Base-by-base conservation (phyloP, 2,329 filamentous ascomycete species). In the Balansia obtecta region DNA sequence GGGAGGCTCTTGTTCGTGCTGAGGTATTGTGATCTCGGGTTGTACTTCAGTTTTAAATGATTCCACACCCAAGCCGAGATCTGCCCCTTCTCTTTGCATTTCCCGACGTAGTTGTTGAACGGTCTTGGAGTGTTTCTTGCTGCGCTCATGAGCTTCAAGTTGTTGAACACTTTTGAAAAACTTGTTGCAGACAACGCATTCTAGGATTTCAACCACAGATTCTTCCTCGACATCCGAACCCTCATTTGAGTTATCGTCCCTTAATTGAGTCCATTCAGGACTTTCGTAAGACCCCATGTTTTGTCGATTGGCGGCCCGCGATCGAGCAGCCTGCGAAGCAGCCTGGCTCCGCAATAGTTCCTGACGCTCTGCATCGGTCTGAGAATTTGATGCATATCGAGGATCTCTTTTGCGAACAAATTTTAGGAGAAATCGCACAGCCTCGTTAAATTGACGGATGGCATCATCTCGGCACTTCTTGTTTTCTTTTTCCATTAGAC, bases 401-500 rank as follows among this genome's bases (percentile, higher is more conserved):
- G 89, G 88, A 63, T 98, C 93, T 34, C 93, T 80, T 69, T 95
- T 97, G 56, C 88, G 83, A 15, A 91, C 85, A 66, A 97, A 97
- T 1, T 82, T 76, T 2, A 97, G 85, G 12, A 98, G 75, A 7
- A 88, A 86, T 51, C 88, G 74, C 32, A 98, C 88, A 3, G 89
- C 86, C 53, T 95, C 89, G 66, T 96, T 97, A 70, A 95, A 97
- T 56, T 95, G 87, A 50, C 85, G 80, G 11, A 86, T 79, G 2
- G 82, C 88, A 49, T 91, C 86, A 18, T 96, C 90, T 48, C 93
- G 79, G 22, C 85, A 68, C 55, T 85, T 86, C 58, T 83, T 86
- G 65, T 98, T 98, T 64, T 96, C 91, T 66, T 95, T 96, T 63
- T 97, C 93, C 83, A 97, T 95, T 39, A 88, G 61, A 33, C 93